Percentiles rank a stretch among this genome's conserved stretches.
phyloP scores from a whole-genome alignment of 192 early-diverging fungal genomes.

The Podila epicladia region DNA sequence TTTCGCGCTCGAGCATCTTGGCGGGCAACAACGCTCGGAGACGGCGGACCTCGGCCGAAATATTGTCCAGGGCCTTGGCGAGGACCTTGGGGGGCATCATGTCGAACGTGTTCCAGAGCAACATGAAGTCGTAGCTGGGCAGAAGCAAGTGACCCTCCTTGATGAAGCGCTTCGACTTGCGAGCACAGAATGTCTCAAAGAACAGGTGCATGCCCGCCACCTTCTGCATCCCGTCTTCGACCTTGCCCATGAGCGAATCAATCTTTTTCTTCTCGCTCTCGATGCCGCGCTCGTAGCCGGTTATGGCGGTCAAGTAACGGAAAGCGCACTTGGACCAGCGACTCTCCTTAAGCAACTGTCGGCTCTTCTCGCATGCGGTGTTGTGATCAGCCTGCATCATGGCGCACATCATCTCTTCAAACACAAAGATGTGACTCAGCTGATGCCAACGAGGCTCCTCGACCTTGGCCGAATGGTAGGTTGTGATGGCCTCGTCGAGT shows the following conservation, averaged over 20 bases:
- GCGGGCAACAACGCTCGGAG: conserved; percentile 15
- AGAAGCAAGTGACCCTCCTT: conserved; percentile 77
- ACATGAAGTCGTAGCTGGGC: conserved; percentile 81
- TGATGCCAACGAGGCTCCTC: conserved; percentile 77
- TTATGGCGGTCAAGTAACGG: conserved; percentile 75
- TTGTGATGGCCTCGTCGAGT: conserved; percentile 66
- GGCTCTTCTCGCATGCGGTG: conserved; percentile 67
- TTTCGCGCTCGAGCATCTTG: conserved; percentile 44
- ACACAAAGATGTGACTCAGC: conserved; percentile 82
- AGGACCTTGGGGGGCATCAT: conserved; percentile 66
- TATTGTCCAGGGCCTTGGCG: conserved; percentile 21
- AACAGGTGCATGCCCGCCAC: conserved; percentile 89
- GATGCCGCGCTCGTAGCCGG: conserved; percentile 55
- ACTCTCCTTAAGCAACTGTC: conserved; percentile 76
- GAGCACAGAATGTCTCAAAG: conserved; percentile 84
- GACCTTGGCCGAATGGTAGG: conserved; percentile 65
- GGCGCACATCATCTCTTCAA: conserved; percentile 78
- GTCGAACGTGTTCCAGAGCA: conserved; percentile 77
- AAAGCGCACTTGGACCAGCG: conserved; percentile 89
- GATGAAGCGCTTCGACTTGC: conserved; percentile 82
- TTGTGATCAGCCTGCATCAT: conserved; percentile 71
- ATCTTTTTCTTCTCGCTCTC: conserved; percentile 59
- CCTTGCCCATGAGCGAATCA: conserved; percentile 68
- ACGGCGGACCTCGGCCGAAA: conserved; percentile 34
- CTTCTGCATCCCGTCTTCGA: conserved; percentile 74